Base-by-base conservation (phyloP, 1,284 basidiomycete genomes). In the Xanthoconium separans region DNA sequence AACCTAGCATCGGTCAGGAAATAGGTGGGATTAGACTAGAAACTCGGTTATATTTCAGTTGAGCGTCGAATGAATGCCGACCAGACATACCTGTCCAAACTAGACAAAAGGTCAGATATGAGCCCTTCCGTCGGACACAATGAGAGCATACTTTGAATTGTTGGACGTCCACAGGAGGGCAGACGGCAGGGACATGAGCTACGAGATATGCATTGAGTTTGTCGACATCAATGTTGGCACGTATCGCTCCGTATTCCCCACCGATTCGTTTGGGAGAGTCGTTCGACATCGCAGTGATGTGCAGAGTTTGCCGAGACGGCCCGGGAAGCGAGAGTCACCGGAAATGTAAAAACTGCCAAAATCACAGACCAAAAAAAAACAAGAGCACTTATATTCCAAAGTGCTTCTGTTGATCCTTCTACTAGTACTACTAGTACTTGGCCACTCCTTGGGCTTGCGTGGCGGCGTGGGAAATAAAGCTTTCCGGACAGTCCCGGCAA, bases 21-120 rank as follows among this genome's bases (percentile, higher is more conserved):
- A 71, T 98, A 98, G 0, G 95, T 98, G 0, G 95, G 95, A 67
- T 98, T 98, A 13, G 93, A 95, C 90, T 93, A 57, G 18, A 54
- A 33, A 43, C 18, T 48, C 51, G 57, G 44, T 44, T 31, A 40
- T 50, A 12, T 36, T 45, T 57, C 39, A 52, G 15, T 43, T 44
- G 31, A 54, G 41, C 48, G 47, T 22, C 22, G 40, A 33, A 43
- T 27, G 20, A 47, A 57, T 27, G 33, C 13, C 57, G 18, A 42
- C 33, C 31, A 30, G 13, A 58, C 68, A 57, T 71, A 89, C 85
- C 85, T 93, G 91, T 40, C 90, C 91, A 70, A 89, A 92, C 90
- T 93, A 55, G 15, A 56, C 13, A 37, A 15, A 48, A 30, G 20
- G 30, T 70, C 22, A 63, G 51, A 36, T 12, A 16, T 12, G 3